Evolutionary conservation across 441 rosid species (phyloP).

Genomic region (Gossypium laxum): DNA sequence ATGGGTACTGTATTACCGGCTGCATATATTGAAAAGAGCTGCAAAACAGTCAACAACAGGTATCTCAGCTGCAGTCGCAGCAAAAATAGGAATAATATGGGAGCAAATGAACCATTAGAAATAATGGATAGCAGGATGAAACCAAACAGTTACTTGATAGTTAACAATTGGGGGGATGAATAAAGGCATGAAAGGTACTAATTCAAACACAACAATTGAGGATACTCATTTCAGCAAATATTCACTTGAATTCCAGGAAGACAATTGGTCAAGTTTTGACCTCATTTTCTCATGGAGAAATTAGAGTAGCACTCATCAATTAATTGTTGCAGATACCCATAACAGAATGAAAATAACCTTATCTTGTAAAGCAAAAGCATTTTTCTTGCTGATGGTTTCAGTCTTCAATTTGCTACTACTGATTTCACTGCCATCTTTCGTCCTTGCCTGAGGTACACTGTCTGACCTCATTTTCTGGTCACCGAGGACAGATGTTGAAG

Average conservation of each 20-base stretch:
- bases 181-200: not conserved
- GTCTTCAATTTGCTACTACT: constrained; percentile 40
- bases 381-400: constrained; percentile 58
- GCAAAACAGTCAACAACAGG: constrained; percentile 20
- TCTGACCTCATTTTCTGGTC: constrained; percentile 36
- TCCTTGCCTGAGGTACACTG: constrained; percentile 30
- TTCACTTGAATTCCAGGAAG: not conserved
- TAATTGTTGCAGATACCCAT: not conserved
- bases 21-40: constrained; percentile 95
- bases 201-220: not conserved
- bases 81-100: not conserved
- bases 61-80: constrained; percentile 1
- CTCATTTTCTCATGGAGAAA: not conserved
- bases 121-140: not conserved
- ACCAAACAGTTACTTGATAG: not conserved
- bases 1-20: constrained; percentile 98
- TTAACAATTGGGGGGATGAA: not conserved
- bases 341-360: constrained; percentile 44
- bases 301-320: not conserved
- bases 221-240: not conserved
- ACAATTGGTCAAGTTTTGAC: not conserved
- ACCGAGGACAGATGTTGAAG: constrained; percentile 26
- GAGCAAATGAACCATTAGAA: not conserved
- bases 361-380: constrained; percentile 87
- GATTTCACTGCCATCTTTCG: constrained; percentile 35